These are phyloP conservation scores for Chimonanthus salicifolius DNA, from an alignment of 164 flowering plant genomes.

Conservation along the genomic window DNA sequence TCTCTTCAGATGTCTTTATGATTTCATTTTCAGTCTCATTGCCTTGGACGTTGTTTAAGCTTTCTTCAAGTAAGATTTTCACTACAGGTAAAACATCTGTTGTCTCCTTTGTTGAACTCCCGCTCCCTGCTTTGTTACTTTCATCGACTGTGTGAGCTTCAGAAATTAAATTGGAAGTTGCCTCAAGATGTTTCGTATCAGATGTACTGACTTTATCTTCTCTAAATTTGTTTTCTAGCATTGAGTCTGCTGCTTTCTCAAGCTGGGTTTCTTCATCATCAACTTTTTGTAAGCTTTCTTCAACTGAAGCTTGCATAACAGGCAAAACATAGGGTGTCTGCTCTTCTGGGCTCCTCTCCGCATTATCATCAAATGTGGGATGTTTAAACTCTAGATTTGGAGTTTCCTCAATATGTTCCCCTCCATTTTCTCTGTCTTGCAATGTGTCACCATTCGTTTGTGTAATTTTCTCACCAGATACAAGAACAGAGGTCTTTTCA, in stretches of 20 bases:
- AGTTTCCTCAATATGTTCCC: background rate
- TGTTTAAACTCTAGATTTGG: background rate
- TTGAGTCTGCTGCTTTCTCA: background rate
- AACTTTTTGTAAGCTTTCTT: slow-evolving; percentile 1
- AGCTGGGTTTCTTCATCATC: background rate
- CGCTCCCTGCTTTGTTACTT: background rate
- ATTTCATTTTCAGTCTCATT: background rate
- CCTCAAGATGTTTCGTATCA: background rate
- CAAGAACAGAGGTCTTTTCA: background rate
- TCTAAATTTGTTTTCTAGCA: background rate
- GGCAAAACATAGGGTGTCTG: background rate
- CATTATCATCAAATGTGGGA: background rate
- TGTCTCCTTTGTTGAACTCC: background rate
- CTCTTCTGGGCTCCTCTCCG: background rate
- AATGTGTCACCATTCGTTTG: background rate
- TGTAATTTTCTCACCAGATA: background rate
- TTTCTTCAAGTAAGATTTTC: background rate
- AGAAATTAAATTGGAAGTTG: background rate
- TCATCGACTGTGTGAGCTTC: background rate
- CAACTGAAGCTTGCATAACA: background rate
- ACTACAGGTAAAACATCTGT: background rate
- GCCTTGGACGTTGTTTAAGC: background rate
- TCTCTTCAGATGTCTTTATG: background rate
- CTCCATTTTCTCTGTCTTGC: background rate
- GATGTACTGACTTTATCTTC: background rate